Evolutionary conservation across 192 early-diverging fungal genomes (phyloP).

Genomic region (Lunasporangiospora selenospora): DNA sequence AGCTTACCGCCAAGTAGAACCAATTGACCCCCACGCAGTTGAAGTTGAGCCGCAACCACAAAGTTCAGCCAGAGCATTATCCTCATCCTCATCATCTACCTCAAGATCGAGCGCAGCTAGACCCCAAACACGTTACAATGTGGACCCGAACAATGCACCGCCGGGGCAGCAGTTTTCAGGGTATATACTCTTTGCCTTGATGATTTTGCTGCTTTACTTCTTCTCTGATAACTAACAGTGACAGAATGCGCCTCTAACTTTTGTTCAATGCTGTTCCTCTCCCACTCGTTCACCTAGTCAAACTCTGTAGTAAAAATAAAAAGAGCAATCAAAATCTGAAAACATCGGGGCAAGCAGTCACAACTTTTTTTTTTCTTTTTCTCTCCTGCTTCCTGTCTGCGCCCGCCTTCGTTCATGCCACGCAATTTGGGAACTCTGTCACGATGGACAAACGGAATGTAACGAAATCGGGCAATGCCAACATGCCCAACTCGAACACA

Average conservation of each 20-base stretch:
- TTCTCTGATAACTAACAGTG: background rate
- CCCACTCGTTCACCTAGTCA: too few species aligned
- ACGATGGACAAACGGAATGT: constrained; percentile 1
- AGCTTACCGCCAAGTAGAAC: constrained; percentile 15
- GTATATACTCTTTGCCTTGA: constrained; percentile 20
- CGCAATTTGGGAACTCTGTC: background rate
- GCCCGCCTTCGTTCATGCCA: background rate
- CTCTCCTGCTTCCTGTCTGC: background rate
- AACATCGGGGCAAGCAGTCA: background rate
- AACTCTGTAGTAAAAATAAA: background rate
- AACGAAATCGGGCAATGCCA: background rate
- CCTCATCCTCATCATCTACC: too few species aligned
- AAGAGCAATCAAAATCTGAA: background rate
- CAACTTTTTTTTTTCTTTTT: background rate
- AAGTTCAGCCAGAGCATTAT: too few species aligned
- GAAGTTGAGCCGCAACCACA: too few species aligned
- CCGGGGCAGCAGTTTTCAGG: constrained; percentile 3
- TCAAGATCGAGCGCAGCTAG: too few species aligned
- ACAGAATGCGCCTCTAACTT: background rate
- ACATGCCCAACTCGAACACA: background rate
- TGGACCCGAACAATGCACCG: too few species aligned
- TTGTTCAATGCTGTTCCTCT: background rate
- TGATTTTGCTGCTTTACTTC: background rate
- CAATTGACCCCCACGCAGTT: too few species aligned
- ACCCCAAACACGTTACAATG: too few species aligned